Evolutionary conservation across 225 moss, liverwort and hornwort genomes (phyloP), one percentile per base, ranked within the genome.

Genomic region (Antitrichia curtipendula): DNA sequence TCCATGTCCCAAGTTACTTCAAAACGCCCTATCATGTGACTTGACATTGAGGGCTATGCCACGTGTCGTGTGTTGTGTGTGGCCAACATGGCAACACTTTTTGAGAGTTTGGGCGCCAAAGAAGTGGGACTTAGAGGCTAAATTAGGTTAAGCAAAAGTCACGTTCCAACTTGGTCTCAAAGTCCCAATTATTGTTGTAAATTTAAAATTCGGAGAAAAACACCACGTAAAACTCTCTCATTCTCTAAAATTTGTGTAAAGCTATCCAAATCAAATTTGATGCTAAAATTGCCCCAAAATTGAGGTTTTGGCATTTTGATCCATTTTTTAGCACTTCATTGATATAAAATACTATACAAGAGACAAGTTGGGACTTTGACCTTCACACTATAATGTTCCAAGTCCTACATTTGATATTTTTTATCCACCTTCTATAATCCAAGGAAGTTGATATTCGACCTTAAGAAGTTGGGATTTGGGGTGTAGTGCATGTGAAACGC

Each of bases 91-190:
- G 0, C 19, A 29, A 49, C n/a, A n/a, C 1, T 1, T 74, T 72
- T 10, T 4, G 0, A 7, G 0, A 49, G 7, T 49, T 73, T 4
- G 20, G 74, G 7, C 0, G 0, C 12, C 4, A 32, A 74, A 0
- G 2, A 74, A 49, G 20, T 49, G 7, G 31, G 4, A 73, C 4
- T 47, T 47, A 4, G 7, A 74, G 19, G 49, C 1, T 1, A 0
- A 74, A 74, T 31, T 72, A 4, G 12, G 1, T 21, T 11, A 32
- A 32, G 8, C 7, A 74, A 32, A 74, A 32, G 2, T 32, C 1
- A 5, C 32, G 32, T 32, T 25, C 4, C 8, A 74, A 12, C 10
- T 25, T 3, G 4, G 49, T 11, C 16, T 49, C 1, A 2, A 20
- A 74, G 11, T 32, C 4, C 28, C 49, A 49, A 49, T 0, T 50